phyloP scores from a whole-genome alignment of 176 grass and related monocot species.

The Chrysopogon serrulatus region DNA sequence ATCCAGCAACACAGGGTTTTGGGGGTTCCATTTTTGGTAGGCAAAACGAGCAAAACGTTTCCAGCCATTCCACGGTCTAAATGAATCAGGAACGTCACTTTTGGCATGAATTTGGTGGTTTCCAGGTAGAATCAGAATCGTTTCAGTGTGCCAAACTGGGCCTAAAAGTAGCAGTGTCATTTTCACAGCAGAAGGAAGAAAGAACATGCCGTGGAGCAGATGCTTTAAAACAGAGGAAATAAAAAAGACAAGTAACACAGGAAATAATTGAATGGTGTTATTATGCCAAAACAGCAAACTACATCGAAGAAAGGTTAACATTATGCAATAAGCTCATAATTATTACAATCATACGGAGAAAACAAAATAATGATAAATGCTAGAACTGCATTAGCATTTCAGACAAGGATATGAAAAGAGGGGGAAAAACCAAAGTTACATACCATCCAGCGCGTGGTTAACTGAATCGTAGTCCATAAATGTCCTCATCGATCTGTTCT shows the following conservation, averaged over 20 bases:
- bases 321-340: neutral
- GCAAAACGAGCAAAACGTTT: neutral
- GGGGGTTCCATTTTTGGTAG: neutral
- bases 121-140: neutral
- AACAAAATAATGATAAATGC: neutral
- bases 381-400: neutral
- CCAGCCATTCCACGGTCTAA: neutral
- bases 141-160: neutral
- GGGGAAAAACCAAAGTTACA: neutral
- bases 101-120: neutral
- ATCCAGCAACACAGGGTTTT: neutral
- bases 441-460: conserved; percentile 76
- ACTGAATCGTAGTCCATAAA: conserved; percentile 81
- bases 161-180: neutral
- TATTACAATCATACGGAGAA: neutral
- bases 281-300: neutral
- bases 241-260: too few species aligned
- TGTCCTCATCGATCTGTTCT: conserved; percentile 58
- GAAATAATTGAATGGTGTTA: neutral
- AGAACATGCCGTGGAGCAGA: neutral
- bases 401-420: neutral
- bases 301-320: neutral
- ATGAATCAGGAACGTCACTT: neutral
- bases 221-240: neutral
- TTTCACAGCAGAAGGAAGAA: neutral